These are phyloP conservation scores for Kalmusia sp. DNA, from an alignment of 2,329 filamentous ascomycete species.

Conservation along the genomic window DNA sequence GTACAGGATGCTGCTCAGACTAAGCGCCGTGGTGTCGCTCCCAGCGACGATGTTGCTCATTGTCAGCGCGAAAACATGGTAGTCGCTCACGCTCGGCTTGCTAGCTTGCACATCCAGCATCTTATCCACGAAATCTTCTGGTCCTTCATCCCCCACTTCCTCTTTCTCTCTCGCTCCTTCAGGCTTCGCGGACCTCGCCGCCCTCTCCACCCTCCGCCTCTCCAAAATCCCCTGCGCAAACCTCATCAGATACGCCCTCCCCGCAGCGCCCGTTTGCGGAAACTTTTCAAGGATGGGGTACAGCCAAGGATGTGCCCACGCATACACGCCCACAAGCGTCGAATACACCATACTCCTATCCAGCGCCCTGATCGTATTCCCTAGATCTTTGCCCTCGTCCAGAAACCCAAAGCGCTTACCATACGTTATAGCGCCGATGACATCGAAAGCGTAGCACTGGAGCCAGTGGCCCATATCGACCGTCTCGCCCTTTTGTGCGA, in stretches of 20 bases:
- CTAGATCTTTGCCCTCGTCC: slow-evolving; percentile 43
- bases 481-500: slow-evolving; percentile 28
- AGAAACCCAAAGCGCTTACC: slow-evolving; percentile 48
- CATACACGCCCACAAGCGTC: slow-evolving; percentile 31
- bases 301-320: slow-evolving; percentile 16
- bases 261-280: background rate
- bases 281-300: background rate
- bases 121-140: slow-evolving; percentile 25
- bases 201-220: background rate
- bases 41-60: slow-evolving; percentile 47
- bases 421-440: slow-evolving; percentile 51
- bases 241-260: slow-evolving; percentile 2
- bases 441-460: slow-evolving; percentile 52
- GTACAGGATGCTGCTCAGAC: slow-evolving; percentile 27
- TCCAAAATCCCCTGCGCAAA: background rate
- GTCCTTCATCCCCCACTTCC: background rate
- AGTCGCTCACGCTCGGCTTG: slow-evolving; percentile 11
- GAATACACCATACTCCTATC: slow-evolving; percentile 29
- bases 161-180: background rate
- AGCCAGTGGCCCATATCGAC: slow-evolving; percentile 49
- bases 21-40: slow-evolving; percentile 51
- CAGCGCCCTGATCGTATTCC: slow-evolving; percentile 15
- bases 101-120: slow-evolving; percentile 15
- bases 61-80: slow-evolving; percentile 32
- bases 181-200: background rate